Evolutionary conservation across 208 protist species (phyloP).

Genomic region (Leishmania turanica): DNA sequence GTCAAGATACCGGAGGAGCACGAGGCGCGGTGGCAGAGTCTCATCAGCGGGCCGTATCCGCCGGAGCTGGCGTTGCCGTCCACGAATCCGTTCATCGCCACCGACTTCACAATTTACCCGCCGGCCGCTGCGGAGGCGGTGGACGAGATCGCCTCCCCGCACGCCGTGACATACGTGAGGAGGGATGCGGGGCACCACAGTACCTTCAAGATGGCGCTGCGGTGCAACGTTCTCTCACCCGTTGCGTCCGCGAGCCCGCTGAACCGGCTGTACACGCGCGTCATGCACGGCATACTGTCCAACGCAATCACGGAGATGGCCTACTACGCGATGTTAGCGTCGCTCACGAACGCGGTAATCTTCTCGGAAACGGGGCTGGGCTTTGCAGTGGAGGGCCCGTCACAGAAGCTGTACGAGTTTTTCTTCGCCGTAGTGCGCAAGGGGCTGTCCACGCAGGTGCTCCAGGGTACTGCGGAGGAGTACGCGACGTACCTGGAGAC

Average conservation of each 20-base stretch:
- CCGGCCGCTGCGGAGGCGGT: conserved; percentile 3
- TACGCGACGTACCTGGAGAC: conserved; percentile 55
- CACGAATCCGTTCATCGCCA: conserved; percentile 73
- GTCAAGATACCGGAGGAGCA: conserved; percentile 44
- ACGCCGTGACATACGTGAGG: conserved; percentile 55
- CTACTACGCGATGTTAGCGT: conserved; percentile 73
- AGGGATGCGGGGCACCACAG: conserved; percentile 42
- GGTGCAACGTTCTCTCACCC: conserved; percentile 50
- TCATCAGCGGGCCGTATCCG: conserved; percentile 24
- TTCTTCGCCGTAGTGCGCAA: conserved; percentile 44
- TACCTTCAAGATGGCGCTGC: conserved; percentile 65
- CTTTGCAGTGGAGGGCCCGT: conserved; percentile 58
- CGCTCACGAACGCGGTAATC: conserved; percentile 49
- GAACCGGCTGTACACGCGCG: conserved; percentile 60
- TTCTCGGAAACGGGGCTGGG: conserved; percentile 33
- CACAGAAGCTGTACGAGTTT: conserved; percentile 50
- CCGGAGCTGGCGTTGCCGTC: conserved; percentile 40
- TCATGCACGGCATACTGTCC: conserved; percentile 52
- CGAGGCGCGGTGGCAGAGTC: conserved; percentile 43
- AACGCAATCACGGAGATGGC: conserved; percentile 49
- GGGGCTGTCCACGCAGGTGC: conserved; percentile 23
- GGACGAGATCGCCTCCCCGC: conserved; percentile 32
- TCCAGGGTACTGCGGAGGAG: conserved; percentile 39
- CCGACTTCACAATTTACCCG: conserved; percentile 62
- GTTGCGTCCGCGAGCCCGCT: conserved; percentile 48